These are phyloP conservation scores for Calocybe indica DNA, from an alignment of 768 basidiomycete genomes.

Conservation along the genomic window DNA sequence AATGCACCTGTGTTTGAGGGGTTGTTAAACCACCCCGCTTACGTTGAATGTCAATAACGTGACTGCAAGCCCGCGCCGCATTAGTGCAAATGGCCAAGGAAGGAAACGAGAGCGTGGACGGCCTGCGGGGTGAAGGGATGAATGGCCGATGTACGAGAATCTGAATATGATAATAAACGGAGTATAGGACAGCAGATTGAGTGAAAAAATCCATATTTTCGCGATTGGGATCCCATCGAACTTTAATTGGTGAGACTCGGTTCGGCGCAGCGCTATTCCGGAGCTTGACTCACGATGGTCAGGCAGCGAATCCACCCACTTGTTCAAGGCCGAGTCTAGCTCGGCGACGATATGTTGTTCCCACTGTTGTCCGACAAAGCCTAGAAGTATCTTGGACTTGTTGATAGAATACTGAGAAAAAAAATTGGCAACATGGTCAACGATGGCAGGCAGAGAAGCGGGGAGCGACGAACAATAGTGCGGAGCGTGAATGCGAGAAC, in stretches of 20 bases:
- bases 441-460: neutral
- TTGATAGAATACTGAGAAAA: constrained; percentile 71
- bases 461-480: constrained; percentile 45
- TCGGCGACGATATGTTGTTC: constrained; percentile 66
- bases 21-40: constrained; percentile 23
- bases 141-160: constrained; percentile 78
- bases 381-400: constrained; percentile 60
- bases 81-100: constrained; percentile 75
- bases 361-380: constrained; percentile 58
- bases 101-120: constrained; percentile 46
- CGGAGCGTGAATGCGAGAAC: constrained; percentile 59
- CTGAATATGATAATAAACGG: constrained; percentile 50
- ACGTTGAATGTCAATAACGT: constrained; percentile 61
- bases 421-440: neutral
- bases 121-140: constrained; percentile 53
- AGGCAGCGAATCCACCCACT: constrained; percentile 65
- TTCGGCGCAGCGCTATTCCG: neutral
- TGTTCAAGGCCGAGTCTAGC: constrained; percentile 65
- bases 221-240: constrained; percentile 49
- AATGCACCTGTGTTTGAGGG: constrained; percentile 30
- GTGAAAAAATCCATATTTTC: constrained; percentile 41
- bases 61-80: constrained; percentile 77
- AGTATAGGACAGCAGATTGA: constrained; percentile 55
- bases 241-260: constrained; percentile 15
- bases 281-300: constrained; percentile 38